Evolutionary conservation across 2,329 filamentous ascomycete genomes (phyloP), one percentile per base, ranked within the genome.

Genomic region (Ceratocystis colombiana): DNA sequence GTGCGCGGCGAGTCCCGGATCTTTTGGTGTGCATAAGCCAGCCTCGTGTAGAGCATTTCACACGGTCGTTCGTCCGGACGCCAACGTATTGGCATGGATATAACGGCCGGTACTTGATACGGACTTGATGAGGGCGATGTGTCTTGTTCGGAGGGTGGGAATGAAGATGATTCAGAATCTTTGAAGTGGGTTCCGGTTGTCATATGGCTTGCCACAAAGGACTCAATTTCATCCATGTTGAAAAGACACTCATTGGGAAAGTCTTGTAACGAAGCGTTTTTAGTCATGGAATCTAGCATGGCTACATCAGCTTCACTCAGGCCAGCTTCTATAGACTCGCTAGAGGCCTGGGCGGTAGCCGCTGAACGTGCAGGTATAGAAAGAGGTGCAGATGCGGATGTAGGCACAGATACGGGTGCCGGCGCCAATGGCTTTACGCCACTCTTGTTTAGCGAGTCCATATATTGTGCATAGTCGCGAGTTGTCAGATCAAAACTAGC

Each of bases 1-100:
- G 69, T 76, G n/a, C 68, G 68, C 0, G 78, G 77, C 0, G 82
- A 77, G 65, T 79, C 76, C 57, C 79, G 78, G 17, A 85, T 77
- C 71, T 80, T 78, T 64, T 82, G 79, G 12, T 84, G 76, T 1
- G 80, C 76, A 64, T 74, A 79, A 45, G 73, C 70, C 0, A 79
- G 70, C 2, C 75, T 79, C 68, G 71, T 67, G 41, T 69, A 41
- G 64, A 76, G 69, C 62, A 73, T 55, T 61, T 73, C 65, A 30
- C 72, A 53, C 62, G 73, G 7, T 66, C 69, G 22, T 5, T 70
- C 70, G 45, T 73, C 68, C 2, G 69, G 69, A 10, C 7, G 3
- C 50, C 25, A 55, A 15, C 50, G 50, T 30, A 55, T 55, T 5
- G 50, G 50, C 3, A 10, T 30, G 12, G 25, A 6, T 22, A 55